A percentile compares a stretch with the other conserved stretches of the same genome.
Evolutionary conservation across 2,329 filamentous ascomycete genomes (phyloP).

Genomic region (Phoma sp.): DNA sequence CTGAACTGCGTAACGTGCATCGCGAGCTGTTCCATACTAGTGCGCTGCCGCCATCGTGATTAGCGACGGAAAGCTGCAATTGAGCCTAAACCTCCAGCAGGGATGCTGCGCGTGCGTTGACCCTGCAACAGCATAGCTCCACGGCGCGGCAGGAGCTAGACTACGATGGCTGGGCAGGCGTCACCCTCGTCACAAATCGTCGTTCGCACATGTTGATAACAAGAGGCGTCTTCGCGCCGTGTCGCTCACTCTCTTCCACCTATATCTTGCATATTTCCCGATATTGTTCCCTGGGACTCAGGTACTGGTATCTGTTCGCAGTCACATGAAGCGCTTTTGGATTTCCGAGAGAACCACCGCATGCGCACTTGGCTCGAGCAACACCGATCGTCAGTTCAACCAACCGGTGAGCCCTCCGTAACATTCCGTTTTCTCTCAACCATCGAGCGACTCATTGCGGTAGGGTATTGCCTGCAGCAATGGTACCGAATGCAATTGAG

Average conservation of each 20-base stretch:
- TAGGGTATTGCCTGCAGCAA: neutral
- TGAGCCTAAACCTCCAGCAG: slow-evolving; percentile 3
- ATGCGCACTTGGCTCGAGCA: slow-evolving; percentile 3
- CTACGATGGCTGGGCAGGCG: slow-evolving; percentile 15
- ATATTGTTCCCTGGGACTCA: neutral
- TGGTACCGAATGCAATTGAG: slow-evolving; percentile 12
- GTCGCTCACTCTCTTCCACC: neutral
- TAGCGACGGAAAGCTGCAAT: slow-evolving; percentile 13
- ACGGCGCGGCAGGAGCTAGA: slow-evolving; percentile 9
- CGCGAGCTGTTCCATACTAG: slow-evolving; percentile 4
- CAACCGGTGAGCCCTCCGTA: slow-evolving; percentile 17
- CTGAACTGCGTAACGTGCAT: slow-evolving; percentile 12
- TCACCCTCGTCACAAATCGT: slow-evolving; percentile 15
- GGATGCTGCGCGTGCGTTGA: slow-evolving; percentile 9
- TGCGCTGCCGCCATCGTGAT: neutral
- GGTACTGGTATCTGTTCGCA: slow-evolving; percentile 11
- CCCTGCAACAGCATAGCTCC: slow-evolving; percentile 13
- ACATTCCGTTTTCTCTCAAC: slow-evolving; percentile 8
- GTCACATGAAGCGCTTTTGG: slow-evolving; percentile 5
- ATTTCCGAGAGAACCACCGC: slow-evolving; percentile 6
- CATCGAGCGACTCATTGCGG: slow-evolving; percentile 9
- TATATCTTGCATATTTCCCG: neutral
- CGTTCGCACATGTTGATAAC: slow-evolving; percentile 7
- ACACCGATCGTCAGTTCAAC: slow-evolving; percentile 5
- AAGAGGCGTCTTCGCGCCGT: slow-evolving; percentile 6